These are phyloP conservation scores for Oemleria cerasiformis DNA, from an alignment of 306 rosid species.

Conservation along the genomic window DNA sequence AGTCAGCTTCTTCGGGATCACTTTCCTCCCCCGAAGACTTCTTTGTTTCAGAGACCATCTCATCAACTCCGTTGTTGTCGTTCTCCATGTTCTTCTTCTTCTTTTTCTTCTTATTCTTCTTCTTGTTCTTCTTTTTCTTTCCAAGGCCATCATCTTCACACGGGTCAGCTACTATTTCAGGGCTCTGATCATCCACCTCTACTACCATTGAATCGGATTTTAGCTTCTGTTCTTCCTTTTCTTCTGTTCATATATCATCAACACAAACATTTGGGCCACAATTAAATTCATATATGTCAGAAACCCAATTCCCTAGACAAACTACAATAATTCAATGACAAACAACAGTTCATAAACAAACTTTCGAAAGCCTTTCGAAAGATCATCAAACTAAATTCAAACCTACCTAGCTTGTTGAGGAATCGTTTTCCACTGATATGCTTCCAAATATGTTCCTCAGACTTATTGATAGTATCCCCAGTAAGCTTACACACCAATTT, in stretches of 20 bases:
- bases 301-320: background rate
- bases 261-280: background rate
- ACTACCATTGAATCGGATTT: conserved; percentile 34
- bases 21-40: conserved; percentile 41
- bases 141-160: conserved; percentile 31
- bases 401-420: conserved; percentile 96
- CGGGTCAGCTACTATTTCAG: conserved; percentile 19
- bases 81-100: conserved; percentile 21
- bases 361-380: background rate
- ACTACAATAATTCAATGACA: background rate
- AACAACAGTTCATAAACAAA: background rate
- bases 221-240: conserved; percentile 53
- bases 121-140: conserved; percentile 38
- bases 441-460: conserved; percentile 98
- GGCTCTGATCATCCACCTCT: conserved; percentile 37
- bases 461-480: conserved; percentile 75
- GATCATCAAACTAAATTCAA: conserved; percentile 23
- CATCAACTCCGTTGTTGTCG: conserved; percentile 29
- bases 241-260: conserved; percentile 46
- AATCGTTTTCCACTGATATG: conserved; percentile 86
- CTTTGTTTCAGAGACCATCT: conserved; percentile 42
- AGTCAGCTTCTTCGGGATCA: conserved; percentile 57
- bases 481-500: conserved; percentile 83
- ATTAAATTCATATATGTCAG: background rate
- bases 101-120: conserved; percentile 18